Base-by-base conservation (phyloP, 192 early-diverging fungal species). In the Geranomyces michiganensis region DNA sequence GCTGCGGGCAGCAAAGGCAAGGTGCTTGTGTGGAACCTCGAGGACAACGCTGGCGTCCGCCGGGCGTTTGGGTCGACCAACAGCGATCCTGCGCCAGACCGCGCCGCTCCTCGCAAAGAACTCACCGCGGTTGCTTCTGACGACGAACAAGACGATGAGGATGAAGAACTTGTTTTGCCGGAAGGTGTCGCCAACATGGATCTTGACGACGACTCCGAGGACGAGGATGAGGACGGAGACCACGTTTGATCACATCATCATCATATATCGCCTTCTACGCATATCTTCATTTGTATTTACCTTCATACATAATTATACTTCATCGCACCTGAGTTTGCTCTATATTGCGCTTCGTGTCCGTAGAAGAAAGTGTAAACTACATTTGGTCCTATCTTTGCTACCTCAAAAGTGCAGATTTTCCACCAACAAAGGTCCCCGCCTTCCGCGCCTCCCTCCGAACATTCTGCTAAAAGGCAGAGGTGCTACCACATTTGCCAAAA, bases 11-110 rank as follows among this genome's bases (percentile, higher is more conserved):
- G 92, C 22, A 86, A 85, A 10, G 97, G 96, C 65, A 94, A 95
- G 68, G 81, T 96, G 45, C 83, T 91, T 29, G 86, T 99, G 12
- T 97, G 96, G 96, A 93, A 99, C 74, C 80, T 97, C 73, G 89
- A 90, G 22, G 87, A 90, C 17, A 98, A 96, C 71, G 86, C 89
- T n/a, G 87, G 90, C 43, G 84, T 99, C 12, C 79, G 94, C 49
- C 61, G 83, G 21, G 84, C 88, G 1, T 93, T 94, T 69, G 27
- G 31, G 22, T 17, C 51, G 19, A 0, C 22, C 22, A 48, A 30
- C 44, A 26, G 33, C 12, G 53, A 6, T 45, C 71, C 55, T 43
- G 22, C 44, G 21, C 19, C n/a, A 41, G 31, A 21, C 10, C 19
- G 41, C 33, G 56, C 24, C 29, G 68, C 44, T 17, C 47, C 70